A percentile compares a stretch with the other conserved stretches of the same genome.
Evolutionary conservation across 2,329 filamentous ascomycete species (phyloP).

Genomic region (Colletotrichum spaethianum): DNA sequence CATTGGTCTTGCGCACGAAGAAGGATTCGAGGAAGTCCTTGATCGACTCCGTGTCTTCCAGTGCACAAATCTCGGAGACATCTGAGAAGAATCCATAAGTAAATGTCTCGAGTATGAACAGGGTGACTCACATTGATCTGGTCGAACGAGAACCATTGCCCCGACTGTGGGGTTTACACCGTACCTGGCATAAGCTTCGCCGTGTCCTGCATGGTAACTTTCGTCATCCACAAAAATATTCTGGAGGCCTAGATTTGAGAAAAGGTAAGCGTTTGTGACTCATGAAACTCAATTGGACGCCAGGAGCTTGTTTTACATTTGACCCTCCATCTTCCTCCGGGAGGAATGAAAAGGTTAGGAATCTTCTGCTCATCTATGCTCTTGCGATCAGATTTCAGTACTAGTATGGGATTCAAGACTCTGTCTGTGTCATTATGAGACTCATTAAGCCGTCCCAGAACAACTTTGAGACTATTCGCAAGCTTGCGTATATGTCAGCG

Average conservation of each 20-base stretch:
- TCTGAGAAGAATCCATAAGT: background rate
- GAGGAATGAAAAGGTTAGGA: slow-evolving; percentile 7
- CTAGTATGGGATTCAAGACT: background rate
- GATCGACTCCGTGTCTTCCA: background rate
- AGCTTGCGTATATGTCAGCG: background rate
- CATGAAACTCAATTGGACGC: no score
- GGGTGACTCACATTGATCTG: slow-evolving; percentile 75
- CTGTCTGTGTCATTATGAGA: background rate
- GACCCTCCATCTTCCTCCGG: background rate
- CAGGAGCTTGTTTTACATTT: slow-evolving; percentile 1
- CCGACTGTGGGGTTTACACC: slow-evolving; percentile 70
- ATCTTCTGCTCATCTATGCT: slow-evolving; percentile 14
- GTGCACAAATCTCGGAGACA: background rate
- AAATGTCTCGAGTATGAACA: background rate
- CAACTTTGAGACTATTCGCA: background rate
- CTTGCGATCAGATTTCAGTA: slow-evolving; percentile 22
- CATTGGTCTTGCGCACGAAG: background rate
- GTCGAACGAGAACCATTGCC: slow-evolving; percentile 72
- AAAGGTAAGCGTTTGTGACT: background rate
- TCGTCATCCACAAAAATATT: slow-evolving; percentile 70
- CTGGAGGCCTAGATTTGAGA: slow-evolving; percentile 42
- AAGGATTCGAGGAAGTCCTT: background rate
- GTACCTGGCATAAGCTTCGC: slow-evolving; percentile 67
- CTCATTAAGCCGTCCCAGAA: background rate
- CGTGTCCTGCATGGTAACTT: slow-evolving; percentile 67